Base-by-base conservation (phyloP, 768 basidiomycete genomes). In the Ramaria sp. region DNA sequence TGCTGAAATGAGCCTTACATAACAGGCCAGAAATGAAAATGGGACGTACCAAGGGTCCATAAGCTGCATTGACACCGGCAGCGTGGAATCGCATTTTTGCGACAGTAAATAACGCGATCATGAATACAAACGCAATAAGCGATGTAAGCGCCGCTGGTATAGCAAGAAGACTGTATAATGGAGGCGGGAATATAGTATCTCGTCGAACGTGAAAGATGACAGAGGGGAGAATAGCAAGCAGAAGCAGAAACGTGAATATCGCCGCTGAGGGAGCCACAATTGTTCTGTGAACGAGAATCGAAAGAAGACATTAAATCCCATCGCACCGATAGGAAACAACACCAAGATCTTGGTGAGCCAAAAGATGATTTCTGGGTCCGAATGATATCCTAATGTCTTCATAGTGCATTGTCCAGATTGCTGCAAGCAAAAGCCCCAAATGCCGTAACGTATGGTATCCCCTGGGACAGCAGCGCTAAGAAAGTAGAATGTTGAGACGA, bases 391-490 rank as follows among this genome's bases (percentile, higher is more conserved):
- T 30, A 64, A 42, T 60, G 53, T 41, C 54, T 64, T 62, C 0
- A 38, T 20, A 3, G 58, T 59, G 47, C 65, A 67, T 34, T 38
- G 17, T n/a, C 30, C 46, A 11, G 51, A 57, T 5, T 38, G 51
- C 19, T 64, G 60, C n/a, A 62, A 37, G 53, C 66, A 67, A 54
- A 60, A 65, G 7, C 65, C 66, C 55, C 65, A 64, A 11, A 62
- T 27, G 1, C 65, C 66, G 30, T 63, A 67, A 30, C 37, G 58
- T 12, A 64, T 54, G 31, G 55, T 57, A 7, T 65, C 66, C 33
- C 63, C 66, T 13, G 46, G 37, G 15, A 60, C 34, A 27, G 54
- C 24, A 0, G 65, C 52, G 31, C 53, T 48, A 15, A 65, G 37
- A 58, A 65, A 67, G 54, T 63, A 65, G 31, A 67, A 60, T 2